Base-by-base conservation (phyloP, 2,329 filamentous ascomycete genomes). In the Penicillium sp. region DNA sequence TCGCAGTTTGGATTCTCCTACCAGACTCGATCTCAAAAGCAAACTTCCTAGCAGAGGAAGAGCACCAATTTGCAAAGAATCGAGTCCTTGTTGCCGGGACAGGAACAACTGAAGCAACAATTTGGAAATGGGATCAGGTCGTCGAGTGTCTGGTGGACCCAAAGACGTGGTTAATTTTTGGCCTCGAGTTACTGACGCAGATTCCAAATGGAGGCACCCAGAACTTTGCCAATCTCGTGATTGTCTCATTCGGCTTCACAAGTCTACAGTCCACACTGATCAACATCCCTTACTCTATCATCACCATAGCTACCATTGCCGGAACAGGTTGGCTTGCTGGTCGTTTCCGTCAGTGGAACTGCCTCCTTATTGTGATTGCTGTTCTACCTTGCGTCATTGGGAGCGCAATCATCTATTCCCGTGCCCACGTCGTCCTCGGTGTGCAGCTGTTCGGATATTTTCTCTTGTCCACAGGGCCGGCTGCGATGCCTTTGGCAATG, bases 181-280 rank as follows among this genome's bases (percentile, higher is more conserved):
- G 70, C 2, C 76, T 86, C 21, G 75, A 78, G 21, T 55, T 85
- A 4, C 65, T 80, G 2, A 79, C 76, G 0, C 59, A 65, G 34
- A 84, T 86, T 23, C 82, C 84, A 38, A 86, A 85, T 55, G 83
- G 83, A 29, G 83, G 84, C 23, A 83, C 81, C 0, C 79, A 82
- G 59, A 81, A 78, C 59, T 85, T 85, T 16, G 51, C 54, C 23
- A 62, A 61, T 45, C 53, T 62, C 2, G 59, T 62, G 6, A 52
- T 62, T 26, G 51, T 49, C 7, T 61, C 58, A 1, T 61, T 62
- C 12, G 60, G 60, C 1, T 62, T 61, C 38, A 60, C 60, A 2
- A 62, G 47, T 29, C 24, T 61, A 9, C 54, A 62, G 39, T 61
- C 60, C 1, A 62, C 60, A 76, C 80, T 16, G 29, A 76, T 85